Base-by-base conservation (phyloP, 305 asterid genomes). In the Petunia hybrid region DNA sequence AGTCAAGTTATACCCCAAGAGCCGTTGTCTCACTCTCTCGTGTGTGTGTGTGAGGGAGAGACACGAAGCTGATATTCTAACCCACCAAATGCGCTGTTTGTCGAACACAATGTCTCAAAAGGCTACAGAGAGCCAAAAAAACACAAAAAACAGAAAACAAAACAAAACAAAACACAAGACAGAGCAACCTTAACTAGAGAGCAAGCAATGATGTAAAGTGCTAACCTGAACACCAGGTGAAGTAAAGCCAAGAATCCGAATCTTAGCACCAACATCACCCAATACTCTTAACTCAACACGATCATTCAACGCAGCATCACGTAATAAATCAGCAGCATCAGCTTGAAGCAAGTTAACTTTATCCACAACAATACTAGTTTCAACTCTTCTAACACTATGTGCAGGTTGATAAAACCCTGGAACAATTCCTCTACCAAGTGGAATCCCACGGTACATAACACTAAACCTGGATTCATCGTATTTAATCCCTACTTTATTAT, bases 151-250 rank as follows among this genome's bases (percentile, higher is more conserved):
- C 13, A 55, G 12, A 55, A 5, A 13, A 51, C 31, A 22, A 22
- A 22, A 22, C 31, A 22, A 22, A 12, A 6, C 61, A 13, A 13
- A 55, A 4, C 13, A 55, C 9, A 55, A 5, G 4, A 51, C 14
- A 51, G n/a, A 5, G 35, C 62, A 57, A 57, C n/a, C 62, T 5
- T 14, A 57, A 8, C 14, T 31, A 57, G 62, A 57, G 80, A 83
- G 78, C 8, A 51, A 51, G 14, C 57, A 16, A 13, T 12, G 16
- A 56, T 13, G 1, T 1, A 14, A 8, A 61, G 70, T 61, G 82
- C 87, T 84, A 81, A 95, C 99, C 99, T 95, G 86, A 5, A 95
- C 98, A 46, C 97, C 98, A 41, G 99, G 99, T 3, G 99, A 93
- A 62, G 93, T 93, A 57, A 95, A 22, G 0, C 99, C 94, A 39